A percentile compares a stretch with the other conserved stretches of the same genome.
These are phyloP conservation scores for Pontederia paniculata DNA, from an alignment of 176 grass and related monocot genomes.

Conservation along the genomic window DNA sequence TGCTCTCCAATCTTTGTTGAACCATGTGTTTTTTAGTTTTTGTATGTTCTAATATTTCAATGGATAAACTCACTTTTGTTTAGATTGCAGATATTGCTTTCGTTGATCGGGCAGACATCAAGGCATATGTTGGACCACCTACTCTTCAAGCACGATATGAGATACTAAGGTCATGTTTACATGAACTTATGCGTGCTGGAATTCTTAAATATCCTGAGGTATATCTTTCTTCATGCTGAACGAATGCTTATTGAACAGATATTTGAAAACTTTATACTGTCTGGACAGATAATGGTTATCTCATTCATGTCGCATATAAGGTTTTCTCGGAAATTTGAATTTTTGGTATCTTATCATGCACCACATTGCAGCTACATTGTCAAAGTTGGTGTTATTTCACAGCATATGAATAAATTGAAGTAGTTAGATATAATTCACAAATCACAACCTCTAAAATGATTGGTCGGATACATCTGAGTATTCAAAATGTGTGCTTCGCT, in stretches of 20 bases:
- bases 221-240: not conserved
- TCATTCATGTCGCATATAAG: too few relatives aligned
- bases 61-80: constrained; percentile 20
- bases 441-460: not conserved
- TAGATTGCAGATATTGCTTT: constrained; percentile 31
- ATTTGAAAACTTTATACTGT: too few relatives aligned
- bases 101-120: constrained; percentile 77
- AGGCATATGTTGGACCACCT: constrained; percentile 94
- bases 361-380: too few relatives aligned
- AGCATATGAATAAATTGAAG: too few relatives aligned
- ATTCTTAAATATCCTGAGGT: constrained; percentile 63
- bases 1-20: too few relatives aligned
- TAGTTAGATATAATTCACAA: not conserved
- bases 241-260: too few relatives aligned
- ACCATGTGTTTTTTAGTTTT: too few relatives aligned
- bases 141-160: constrained; percentile 86
- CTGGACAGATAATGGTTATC: too few relatives aligned
- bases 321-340: too few relatives aligned
- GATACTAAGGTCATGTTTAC: constrained; percentile 88
- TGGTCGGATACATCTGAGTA: too few relatives aligned
- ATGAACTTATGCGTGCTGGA: constrained; percentile 80
- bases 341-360: too few relatives aligned
- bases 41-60: not conserved
- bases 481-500: constrained; percentile 14
- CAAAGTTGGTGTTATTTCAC: too few relatives aligned